Base-by-base conservation (phyloP, 305 asterid species). In the Ajuga reptans region DNA sequence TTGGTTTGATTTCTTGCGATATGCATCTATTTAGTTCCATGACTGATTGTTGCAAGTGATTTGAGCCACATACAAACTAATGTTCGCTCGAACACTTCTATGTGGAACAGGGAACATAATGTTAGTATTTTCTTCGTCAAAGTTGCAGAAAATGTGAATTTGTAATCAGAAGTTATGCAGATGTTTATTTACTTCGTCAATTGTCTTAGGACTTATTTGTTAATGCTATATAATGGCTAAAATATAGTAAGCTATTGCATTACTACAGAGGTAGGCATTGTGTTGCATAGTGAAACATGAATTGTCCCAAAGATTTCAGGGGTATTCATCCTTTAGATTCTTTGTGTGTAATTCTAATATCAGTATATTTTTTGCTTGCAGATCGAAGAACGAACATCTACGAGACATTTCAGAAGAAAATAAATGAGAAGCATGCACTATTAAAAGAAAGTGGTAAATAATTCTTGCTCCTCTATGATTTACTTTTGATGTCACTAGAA, bases 361-460 rank as follows among this genome's bases (percentile, higher is more conserved):
- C 64, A 61, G 27, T 67, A 55, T 39, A 49, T 71, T 68, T 67
- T 66, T 75, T 78, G 68, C 77, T 78, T 79, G 89, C 96, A 93
- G 99, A 90, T 87, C 83, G 84, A 73, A 84, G 79, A 79, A 86
- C 73, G 73, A 91, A 84, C 81, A 79, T 89, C 84, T 87, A 82
- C 54, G 88, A 90, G 80, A 85, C 67, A 67, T 93, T 90, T 80
- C 89, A 90, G 85, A 89, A 84, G 87, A 93, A 93, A 89, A 89
- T 90, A 81, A 75, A 82, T 50, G 95, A 89, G 84, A 93, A 83
- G 85, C 95, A 72, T 47, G 82, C 70, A 10, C 87, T 80, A 75
- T 72, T 93, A 69, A 89, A 85, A 80, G 85, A 86, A 83, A 93
- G 99, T 69, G 99, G 99, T 93, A 86, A 60, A 5, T 33, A 54